Base-by-base conservation (phyloP, 306 rosid species). In the Acacia crassicarpa region DNA sequence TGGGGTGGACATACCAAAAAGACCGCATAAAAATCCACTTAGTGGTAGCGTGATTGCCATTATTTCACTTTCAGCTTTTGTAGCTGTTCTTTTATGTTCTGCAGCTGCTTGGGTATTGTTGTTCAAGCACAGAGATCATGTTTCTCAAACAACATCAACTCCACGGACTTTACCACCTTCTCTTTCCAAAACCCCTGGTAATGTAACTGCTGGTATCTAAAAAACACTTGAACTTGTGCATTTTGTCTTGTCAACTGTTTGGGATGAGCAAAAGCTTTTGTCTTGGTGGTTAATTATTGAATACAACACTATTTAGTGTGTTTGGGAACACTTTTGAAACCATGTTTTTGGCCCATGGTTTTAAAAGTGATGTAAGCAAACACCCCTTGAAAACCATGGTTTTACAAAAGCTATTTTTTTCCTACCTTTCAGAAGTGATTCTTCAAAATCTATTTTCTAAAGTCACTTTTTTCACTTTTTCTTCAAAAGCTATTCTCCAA, bases 1-100 rank as follows among this genome's bases (percentile, higher is more conserved):
- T 38, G 99, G 99, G 78, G 98, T 93, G 72, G 90, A 90, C 80
- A 76, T 95, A 81, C 91, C 65, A 11, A 91, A 90, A 83, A 82
- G 80, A 82, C 91, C 75, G 71, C 93, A 85, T 75, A 91, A 83
- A 81, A 84, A 82, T 72, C 87, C 90, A 88, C 87, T 92, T 81
- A 86, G 88, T 72, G 82, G 85, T 59, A 91, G 94, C 68, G 67
- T 86, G 40, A 88, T 93, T 83, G 93, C 92, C 75, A 80, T 95
- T 72, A 90, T 95, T 87, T 86, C 87, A 67, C 88, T 95, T 56
- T 92, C 99, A 76, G 78, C 81, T 78, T 85, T 89, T 76, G 85
- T 91, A 79, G 93, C 91, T 22, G 79, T 95, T 77, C 70, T 86
- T 81, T 89, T 91, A 86, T 92, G 94, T 82, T 77, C 80, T 75